Evolutionary conservation across 139 green algal species (phyloP).

Genomic region (Choricystis sp.): DNA sequence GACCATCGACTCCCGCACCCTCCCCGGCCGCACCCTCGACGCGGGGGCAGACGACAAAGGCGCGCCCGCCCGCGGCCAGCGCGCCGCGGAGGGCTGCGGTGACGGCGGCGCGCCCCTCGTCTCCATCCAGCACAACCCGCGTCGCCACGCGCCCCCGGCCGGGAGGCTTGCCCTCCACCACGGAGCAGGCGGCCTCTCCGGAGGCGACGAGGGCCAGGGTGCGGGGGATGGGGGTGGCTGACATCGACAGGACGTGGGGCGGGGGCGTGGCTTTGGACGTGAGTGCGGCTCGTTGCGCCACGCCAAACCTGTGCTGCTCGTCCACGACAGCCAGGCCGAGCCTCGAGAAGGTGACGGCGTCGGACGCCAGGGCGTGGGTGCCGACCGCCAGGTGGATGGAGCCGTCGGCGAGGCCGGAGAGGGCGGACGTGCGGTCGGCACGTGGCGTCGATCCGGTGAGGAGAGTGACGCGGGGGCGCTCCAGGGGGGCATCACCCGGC

Average conservation of each 20-base stretch:
- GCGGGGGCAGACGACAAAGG: conserved; percentile 39
- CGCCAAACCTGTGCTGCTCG: conserved; percentile 92
- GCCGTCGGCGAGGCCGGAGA: conserved; percentile 21
- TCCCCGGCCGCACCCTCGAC: conserved; percentile 17
- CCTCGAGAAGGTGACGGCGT: conserved; percentile 31
- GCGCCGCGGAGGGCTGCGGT: conserved; percentile 29
- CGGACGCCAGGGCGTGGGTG: conserved; percentile 64
- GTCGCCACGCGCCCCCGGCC: conserved; percentile 41
- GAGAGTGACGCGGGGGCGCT: conserved; percentile 10
- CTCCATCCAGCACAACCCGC: conserved; percentile 19
- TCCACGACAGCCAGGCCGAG: conserved; percentile 85
- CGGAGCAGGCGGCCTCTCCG: conserved; percentile 26
- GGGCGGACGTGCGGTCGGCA: conserved; percentile 7
- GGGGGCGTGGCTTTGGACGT: conserved; percentile 19
- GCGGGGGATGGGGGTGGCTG: conserved; percentile 89
- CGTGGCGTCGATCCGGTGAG: conserved; percentile 24
- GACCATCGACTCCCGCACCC: neutral
- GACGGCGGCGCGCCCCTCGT: conserved; percentile 17
- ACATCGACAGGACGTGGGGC: conserved; percentile 86
- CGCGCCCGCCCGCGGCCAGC: conserved; percentile 25
- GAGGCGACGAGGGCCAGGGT: conserved; percentile 63
- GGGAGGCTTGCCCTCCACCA: conserved; percentile 53
- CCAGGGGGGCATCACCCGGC: conserved; percentile 5
- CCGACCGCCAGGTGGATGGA: conserved; percentile 50
- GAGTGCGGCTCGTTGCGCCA: conserved; percentile 59